Evolutionary conservation across 2,329 filamentous ascomycete genomes (phyloP), one percentile per base, ranked within the genome.

Genomic region (Malbranchea cinnamomea): DNA sequence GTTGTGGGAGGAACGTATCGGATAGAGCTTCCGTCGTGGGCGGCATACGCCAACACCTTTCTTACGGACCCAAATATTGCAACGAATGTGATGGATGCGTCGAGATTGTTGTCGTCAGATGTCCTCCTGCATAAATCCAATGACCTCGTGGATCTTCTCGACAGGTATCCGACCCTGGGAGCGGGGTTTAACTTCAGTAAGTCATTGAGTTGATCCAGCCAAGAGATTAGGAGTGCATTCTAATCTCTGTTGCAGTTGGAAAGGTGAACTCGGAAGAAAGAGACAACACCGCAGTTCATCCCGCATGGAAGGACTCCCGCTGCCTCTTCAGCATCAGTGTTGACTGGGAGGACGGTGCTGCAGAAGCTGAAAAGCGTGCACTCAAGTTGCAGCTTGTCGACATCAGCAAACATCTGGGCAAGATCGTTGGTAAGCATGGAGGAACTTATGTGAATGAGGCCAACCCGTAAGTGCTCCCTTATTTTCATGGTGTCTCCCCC

Each of bases 31-130:
- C 46, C 46, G 3, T 36, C 33, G 8, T 51, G 45, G 44, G 41
- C 43, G n/a, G 43, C 41, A 8, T 50, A 49, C 31, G 28, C 33
- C 15, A 34, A 43, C 11, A 22, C 27, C 5, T 50, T 47, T 32
- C 36, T 51, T 3, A 36, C 31, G 16, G 48, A 51, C 32, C 47
- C 43, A 8, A 48, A 50, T 29, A 48, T 51, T 16, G 47, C 47
- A 13, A 46, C 45, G 16, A 50, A 51, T 28, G 40, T 46, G 15
- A 46, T 48, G 22, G 47, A 51, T 35, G 37, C 40, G 5, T 46
- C 44, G 6, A 37, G 48, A n/a, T 35, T 51, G 4, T 29, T 51
- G 13, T 46, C 45, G 7, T 30, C 40, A 7, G 34, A 47, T 6
- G 40, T 45, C 7, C 31, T 49, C 7, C 17, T 36, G 9, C 35